Percentiles rank a stretch among this genome's conserved stretches.
Evolutionary conservation across 495 filamentous ascomycete species (phyloP).

Genomic region (Talaromyces adpressus): DNA sequence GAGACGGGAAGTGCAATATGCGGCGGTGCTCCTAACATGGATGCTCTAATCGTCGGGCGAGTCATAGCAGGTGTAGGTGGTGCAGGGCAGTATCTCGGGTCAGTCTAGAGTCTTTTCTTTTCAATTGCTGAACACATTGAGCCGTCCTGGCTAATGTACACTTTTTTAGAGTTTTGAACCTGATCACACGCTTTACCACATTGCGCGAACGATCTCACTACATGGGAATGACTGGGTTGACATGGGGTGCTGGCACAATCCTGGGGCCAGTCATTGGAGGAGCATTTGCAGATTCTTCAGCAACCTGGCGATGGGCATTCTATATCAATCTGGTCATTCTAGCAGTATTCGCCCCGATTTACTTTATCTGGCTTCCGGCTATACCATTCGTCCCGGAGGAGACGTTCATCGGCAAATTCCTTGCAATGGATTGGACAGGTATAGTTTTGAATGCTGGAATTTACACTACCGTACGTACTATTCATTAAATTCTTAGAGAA

Average conservation of each 20-base stretch:
- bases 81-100: constrained; percentile 40
- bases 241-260: constrained; percentile 40
- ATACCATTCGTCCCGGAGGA: background rate
- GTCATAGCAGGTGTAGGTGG: constrained; percentile 32
- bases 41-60: constrained; percentile 25
- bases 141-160: background rate
- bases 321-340: background rate
- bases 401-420: background rate
- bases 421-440: background rate
- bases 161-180: constrained; percentile 21
- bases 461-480: background rate
- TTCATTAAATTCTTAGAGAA: no score
- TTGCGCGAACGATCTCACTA: constrained; percentile 37
- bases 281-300: constrained; percentile 34
- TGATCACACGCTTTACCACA: constrained; percentile 33
- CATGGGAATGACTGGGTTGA: constrained; percentile 24
- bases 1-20: constrained; percentile 24
- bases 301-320: constrained; percentile 16
- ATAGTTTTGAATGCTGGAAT: background rate
- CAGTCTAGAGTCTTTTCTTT: no score
- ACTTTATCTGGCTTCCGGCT: background rate
- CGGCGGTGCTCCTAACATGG: constrained; percentile 24
- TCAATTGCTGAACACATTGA: no score
- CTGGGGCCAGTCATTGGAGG: constrained; percentile 51
- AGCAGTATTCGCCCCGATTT: background rate